Conservation (phyloP, 306 rosid genomes). For the peach (Prunus persica) region Prunus_persica_NCBIv2 NC_034011.1:16486501-16487000, state of each 20-base stretch:
- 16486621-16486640: not conserved
- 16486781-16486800: not conserved
- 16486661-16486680: not conserved
- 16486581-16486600: slow-evolving; percentile 14
- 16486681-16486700: not conserved
- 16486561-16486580: not conserved
- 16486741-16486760: not conserved
- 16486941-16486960: not conserved
- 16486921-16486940: not conserved
- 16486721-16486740: not conserved
- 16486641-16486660: not conserved
- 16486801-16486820: not conserved
- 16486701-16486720: not conserved
- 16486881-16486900: not conserved
- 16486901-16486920: not conserved
- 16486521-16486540: slow-evolving; percentile 38
- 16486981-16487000: not conserved
- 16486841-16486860: no score
- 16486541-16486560: not conserved
- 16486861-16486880: not conserved
- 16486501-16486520: slow-evolving; percentile 92
- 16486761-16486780: not conserved
- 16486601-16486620: not conserved
- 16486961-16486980: not conserved
- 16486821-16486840: not conserved